A percentile compares a stretch with the other conserved stretches of the same genome.
Evolutionary conservation across 257 asterid species (phyloP).

Genomic region (Nicotiana otophora): DNA sequence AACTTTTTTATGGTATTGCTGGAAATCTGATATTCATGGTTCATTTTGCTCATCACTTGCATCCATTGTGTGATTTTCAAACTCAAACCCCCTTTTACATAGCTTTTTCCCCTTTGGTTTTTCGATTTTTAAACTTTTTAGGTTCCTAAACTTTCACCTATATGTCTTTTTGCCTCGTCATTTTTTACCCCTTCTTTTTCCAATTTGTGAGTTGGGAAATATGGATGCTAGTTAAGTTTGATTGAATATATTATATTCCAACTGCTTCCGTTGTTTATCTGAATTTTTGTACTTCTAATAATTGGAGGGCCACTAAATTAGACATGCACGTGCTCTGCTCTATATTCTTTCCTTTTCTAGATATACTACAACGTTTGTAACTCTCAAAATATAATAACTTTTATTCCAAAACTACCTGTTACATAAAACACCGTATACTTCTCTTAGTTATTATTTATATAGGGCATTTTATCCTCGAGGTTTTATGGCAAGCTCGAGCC

Average conservation of each 20-base stretch:
- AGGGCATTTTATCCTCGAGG: background rate
- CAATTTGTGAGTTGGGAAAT: background rate
- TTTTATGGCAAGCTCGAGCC: too few species aligned
- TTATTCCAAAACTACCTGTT: background rate
- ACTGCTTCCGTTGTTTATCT: background rate
- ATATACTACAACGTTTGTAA: too few species aligned
- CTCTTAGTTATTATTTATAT: background rate
- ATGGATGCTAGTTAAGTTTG: too few species aligned
- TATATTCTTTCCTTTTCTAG: background rate
- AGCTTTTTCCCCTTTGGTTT: too few species aligned
- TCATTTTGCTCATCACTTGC: background rate
- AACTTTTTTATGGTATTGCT: background rate
- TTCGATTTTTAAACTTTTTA: too few species aligned
- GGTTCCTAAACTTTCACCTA: background rate
- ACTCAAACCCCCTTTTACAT: background rate
- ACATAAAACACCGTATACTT: background rate
- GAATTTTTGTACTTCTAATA: background rate
- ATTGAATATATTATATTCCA: background rate
- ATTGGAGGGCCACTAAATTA: too few species aligned
- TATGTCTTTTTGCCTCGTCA: background rate
- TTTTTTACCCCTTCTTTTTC: background rate
- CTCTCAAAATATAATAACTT: background rate
- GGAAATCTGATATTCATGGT: background rate
- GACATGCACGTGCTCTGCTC: too few species aligned
- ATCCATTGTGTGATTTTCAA: background rate